Conservation (phyloP, 495 filamentous ascomycete genomes). For the Hyaloscypha finlandica region DNA sequence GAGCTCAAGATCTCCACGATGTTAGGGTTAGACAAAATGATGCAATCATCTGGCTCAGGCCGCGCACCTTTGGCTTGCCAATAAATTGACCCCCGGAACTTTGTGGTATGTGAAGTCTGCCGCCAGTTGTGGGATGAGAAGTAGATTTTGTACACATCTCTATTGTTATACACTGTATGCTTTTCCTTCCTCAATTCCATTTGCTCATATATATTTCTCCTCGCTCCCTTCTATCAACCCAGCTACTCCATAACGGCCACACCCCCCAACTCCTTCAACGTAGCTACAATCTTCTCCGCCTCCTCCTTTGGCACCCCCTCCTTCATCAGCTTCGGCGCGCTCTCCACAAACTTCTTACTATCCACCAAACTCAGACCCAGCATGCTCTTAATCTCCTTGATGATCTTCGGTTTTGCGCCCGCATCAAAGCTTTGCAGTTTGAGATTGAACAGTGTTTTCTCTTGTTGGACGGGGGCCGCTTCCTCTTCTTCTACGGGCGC, state of each 20-base stretch:
- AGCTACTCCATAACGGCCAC: conserved; percentile 86
- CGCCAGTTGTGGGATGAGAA: conserved; percentile 10
- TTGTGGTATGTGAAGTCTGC: background rate
- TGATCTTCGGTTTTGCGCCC: conserved; percentile 91
- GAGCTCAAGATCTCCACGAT: background rate
- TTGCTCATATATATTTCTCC: background rate
- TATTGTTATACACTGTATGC: conserved; percentile 28
- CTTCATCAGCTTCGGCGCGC: conserved; percentile 96
- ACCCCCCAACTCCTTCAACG: conserved; percentile 88
- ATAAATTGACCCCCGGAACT: background rate
- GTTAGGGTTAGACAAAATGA: conserved; percentile 2
- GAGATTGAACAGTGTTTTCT: conserved; percentile 97
- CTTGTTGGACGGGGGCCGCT: conserved; percentile 79
- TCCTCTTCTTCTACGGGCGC: conserved; percentile 74
- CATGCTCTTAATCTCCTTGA: conserved; percentile 98
- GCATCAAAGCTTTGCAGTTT: conserved; percentile 90
- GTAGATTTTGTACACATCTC: conserved; percentile 34
- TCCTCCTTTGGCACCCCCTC: conserved; percentile 98
- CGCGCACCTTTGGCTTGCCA: background rate
- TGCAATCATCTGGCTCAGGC: background rate
- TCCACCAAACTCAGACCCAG: conserved; percentile 95
- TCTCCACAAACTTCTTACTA: conserved; percentile 99
- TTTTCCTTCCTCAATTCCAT: conserved; percentile 4
- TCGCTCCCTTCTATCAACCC: background rate
- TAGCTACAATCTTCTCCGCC: conserved; percentile 95